These are phyloP conservation scores for Hebeloma cylindrosporum DNA, from an alignment of 768 basidiomycete species.

Conservation along the genomic window DNA sequence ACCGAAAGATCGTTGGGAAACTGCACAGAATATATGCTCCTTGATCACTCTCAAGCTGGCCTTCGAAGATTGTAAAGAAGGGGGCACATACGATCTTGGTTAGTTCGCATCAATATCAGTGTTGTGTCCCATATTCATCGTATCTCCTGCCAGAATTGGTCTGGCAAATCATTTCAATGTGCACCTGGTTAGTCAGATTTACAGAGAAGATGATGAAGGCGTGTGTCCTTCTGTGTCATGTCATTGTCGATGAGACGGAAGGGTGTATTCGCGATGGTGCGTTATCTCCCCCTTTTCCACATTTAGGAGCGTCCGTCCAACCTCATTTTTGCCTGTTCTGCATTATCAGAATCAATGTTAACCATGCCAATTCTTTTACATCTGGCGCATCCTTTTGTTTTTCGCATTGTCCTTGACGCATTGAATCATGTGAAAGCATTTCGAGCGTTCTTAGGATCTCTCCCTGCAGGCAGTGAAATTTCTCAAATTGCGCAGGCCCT, in stretches of 20 bases:
- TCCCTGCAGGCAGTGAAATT: slow-evolving; percentile 59
- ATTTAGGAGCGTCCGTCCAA: neutral
- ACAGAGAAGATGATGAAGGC: slow-evolving; percentile 61
- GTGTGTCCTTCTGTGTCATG: slow-evolving; percentile 41
- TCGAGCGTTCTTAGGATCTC: slow-evolving; percentile 48
- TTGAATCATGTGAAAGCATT: slow-evolving; percentile 60
- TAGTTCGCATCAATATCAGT: slow-evolving; percentile 8
- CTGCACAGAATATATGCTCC: slow-evolving; percentile 68
- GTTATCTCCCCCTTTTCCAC: too few relatives aligned
- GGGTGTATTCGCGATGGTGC: slow-evolving; percentile 4
- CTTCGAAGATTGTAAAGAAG: slow-evolving; percentile 67
- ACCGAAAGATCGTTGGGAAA: slow-evolving; percentile 51
- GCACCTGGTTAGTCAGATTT: slow-evolving; percentile 61
- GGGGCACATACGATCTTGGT: slow-evolving; percentile 66
- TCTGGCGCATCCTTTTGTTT: slow-evolving; percentile 59
- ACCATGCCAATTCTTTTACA: slow-evolving; percentile 48
- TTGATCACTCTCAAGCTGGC: slow-evolving; percentile 58
- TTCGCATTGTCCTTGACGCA: slow-evolving; percentile 50
- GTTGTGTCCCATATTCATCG: neutral
- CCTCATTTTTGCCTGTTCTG: slow-evolving; percentile 2
- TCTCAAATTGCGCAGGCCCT: slow-evolving; percentile 64
- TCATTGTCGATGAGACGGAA: slow-evolving; percentile 9
- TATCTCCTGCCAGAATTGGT: slow-evolving; percentile 50
- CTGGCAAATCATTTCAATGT: slow-evolving; percentile 70
- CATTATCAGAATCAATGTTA: slow-evolving; percentile 3